These are phyloP conservation scores for Gossypium aridum DNA, from an alignment of 441 rosid genomes.

Conservation along the genomic window DNA sequence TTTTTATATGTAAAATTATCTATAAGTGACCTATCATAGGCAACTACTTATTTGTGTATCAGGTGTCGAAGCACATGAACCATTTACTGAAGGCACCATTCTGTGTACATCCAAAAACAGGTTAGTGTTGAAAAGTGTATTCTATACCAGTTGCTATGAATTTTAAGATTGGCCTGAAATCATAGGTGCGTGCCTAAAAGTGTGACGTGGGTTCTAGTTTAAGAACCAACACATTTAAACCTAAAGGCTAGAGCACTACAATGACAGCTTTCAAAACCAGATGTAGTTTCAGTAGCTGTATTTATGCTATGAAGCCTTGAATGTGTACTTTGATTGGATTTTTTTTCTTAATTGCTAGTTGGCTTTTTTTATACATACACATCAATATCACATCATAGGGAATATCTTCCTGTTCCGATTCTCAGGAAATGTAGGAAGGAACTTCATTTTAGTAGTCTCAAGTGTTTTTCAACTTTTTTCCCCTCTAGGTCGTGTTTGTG, in stretches of 20 bases:
- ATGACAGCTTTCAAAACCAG: not conserved
- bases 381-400: not conserved
- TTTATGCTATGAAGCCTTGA: not conserved
- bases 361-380: not conserved
- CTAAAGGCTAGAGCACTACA: not conserved
- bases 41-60: constrained; percentile 10
- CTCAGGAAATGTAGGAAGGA: not conserved
- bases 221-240: not conserved
- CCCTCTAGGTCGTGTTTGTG: constrained; percentile 74
- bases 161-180: not conserved
- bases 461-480: not conserved
- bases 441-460: not conserved
- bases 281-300: not conserved
- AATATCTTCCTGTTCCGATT: not conserved
- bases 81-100: constrained; percentile 98
- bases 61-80: constrained; percentile 96
- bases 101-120: constrained; percentile 94
- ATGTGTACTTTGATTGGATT: not conserved
- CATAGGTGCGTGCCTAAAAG: not conserved
- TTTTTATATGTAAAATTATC: not conserved
- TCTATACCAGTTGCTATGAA: not conserved
- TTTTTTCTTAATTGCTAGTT: not conserved
- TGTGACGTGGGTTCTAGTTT: not conserved
- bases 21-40: not conserved
- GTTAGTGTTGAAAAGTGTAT: constrained; percentile 23